Evolutionary conservation across 2,329 filamentous ascomycete genomes (phyloP), one percentile per base, ranked within the genome.

Genomic region (Claviceps sp.): DNA sequence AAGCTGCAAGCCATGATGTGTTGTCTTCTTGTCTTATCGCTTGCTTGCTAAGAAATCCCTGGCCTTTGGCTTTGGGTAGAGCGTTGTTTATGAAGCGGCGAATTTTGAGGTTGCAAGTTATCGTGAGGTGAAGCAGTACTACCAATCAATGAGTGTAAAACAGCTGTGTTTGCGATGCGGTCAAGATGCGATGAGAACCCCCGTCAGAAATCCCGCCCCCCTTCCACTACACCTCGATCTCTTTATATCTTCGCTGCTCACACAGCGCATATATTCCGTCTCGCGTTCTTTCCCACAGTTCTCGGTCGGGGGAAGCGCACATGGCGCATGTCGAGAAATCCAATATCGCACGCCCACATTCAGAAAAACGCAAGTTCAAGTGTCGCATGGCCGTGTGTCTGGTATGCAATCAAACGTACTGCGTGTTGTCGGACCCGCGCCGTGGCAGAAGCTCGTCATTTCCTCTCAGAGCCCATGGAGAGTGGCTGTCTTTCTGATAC

Each of bases 1-100:
- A 51, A 45, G 19, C 40, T 50, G 22, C 48, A 16, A 41, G 49
- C 40, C 52, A 54, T 54, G 30, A 47, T 41, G 17, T 8, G n/a
- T 17, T 17, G 30, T 44, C 10, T 22, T 43, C 41, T 41, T 50
- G 11, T 26, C 30, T 34, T 11, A 34, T 34, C 30, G 10, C 30
- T 34, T 26, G 26, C 26, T 26, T 26, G 26, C 30, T 34, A 1
- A 34, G 30, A 34, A 34, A 34, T 4, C 0, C 30, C 3, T 4
- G 30, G 4, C 30, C 30, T 34, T 34, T 34, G 30, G 10, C 30
- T 34, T 34, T 34, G 10, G 30, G 30, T 4, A 34, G 30, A 34
- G 30, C 3, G 30, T 11, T 34, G 3, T 11, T 34, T 34, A 1
- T 11, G 30, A 11, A 34, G 1, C 10, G 30, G 10, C 30, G 10